These are phyloP conservation scores for Podaxis mareebaensis DNA, from an alignment of 768 basidiomycete genomes.

Conservation along the genomic window DNA sequence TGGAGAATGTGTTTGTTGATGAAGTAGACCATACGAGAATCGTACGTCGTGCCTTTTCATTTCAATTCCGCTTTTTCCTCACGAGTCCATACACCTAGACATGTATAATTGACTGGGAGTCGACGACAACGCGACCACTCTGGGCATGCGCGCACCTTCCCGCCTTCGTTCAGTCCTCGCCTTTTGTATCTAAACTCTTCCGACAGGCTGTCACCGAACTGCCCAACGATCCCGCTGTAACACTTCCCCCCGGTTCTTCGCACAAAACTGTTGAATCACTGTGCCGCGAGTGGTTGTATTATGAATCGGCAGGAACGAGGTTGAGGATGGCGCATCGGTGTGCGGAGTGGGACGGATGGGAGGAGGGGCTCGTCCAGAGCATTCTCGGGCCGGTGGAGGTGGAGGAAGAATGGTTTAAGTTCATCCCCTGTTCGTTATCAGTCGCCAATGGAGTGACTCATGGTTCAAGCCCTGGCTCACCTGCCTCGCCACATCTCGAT, in stretches of 20 bases:
- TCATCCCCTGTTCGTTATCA: conserved; percentile 2
- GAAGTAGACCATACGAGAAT: conserved; percentile 64
- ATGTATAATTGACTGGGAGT: conserved; percentile 89
- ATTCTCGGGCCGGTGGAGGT: conserved; percentile 73
- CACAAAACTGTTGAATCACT: conserved; percentile 33
- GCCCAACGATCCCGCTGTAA: conserved; percentile 28
- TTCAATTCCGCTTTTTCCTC: neutral
- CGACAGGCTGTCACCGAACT: conserved; percentile 61
- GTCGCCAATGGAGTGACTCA: conserved; percentile 16
- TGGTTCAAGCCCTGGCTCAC: conserved; percentile 23
- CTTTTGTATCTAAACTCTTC: conserved; percentile 73
- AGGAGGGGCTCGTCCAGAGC: conserved; percentile 76
- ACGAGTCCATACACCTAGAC: conserved; percentile 47
- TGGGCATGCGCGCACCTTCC: conserved; percentile 87
- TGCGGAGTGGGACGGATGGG: conserved; percentile 91
- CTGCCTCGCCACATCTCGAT: conserved; percentile 18
- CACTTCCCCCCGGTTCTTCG: conserved; percentile 20
- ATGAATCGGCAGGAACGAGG: conserved; percentile 64
- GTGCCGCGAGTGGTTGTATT: conserved; percentile 72
- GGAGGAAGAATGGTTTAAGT: conserved; percentile 71
- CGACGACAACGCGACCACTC: conserved; percentile 82
- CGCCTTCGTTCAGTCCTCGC: conserved; percentile 74
- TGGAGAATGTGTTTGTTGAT: conserved; percentile 87
- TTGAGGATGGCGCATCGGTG: conserved; percentile 79
- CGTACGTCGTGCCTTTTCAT: conserved; percentile 44